Evolutionary conservation across 2,329 filamentous ascomycete genomes (phyloP), one percentile per base, ranked within the genome.

Genomic region (Aspergillus pseudotamarii): DNA sequence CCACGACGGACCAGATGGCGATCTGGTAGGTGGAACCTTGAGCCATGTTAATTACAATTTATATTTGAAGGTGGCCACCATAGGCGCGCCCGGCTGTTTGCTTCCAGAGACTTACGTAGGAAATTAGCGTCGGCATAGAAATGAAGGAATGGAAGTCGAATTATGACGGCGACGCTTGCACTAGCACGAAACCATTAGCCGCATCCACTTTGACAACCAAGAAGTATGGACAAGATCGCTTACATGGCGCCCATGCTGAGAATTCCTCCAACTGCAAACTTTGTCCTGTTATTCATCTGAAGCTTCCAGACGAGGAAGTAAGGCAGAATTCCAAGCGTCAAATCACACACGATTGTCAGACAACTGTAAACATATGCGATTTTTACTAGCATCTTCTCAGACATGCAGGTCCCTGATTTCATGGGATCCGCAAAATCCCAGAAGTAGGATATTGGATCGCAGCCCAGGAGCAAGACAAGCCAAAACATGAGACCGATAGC

Each of bases 221-320:
- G 38, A 21, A 9, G 21, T 45, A 21, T 45, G n/a, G 10, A n/a
- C 16, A 3, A n/a, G 16, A 23, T n/a, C 19, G 21, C 41, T 45
- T 45, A 45, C 41, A 45, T 21, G 19, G 19, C 19, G 9, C 41
- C 41, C 41, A 45, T 45, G 1, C 80, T 78, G 46, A 89, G 76
- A 53, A 89, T 78, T 0, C 78, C 77, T 6, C 80, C 80, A 9
- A 88, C 75, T 1, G 84, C 79, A 2, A 81, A 21, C 67, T 87
- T 88, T 2, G 80, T 82, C 59, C 78, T 80, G 6, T 60, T 70
- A 51, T 82, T 81, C 81, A 89, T 86, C 60, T 85, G 81, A 32
- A 89, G 71, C 26, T 81, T 78, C 77, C 80, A 85, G 2, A 89
- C 79, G 12, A 89, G 74, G 59, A 83, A 83, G 5, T 83, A 80